Evolutionary conservation across 495 filamentous ascomycete species (phyloP).

Genomic region (Neurospora sp.): DNA sequence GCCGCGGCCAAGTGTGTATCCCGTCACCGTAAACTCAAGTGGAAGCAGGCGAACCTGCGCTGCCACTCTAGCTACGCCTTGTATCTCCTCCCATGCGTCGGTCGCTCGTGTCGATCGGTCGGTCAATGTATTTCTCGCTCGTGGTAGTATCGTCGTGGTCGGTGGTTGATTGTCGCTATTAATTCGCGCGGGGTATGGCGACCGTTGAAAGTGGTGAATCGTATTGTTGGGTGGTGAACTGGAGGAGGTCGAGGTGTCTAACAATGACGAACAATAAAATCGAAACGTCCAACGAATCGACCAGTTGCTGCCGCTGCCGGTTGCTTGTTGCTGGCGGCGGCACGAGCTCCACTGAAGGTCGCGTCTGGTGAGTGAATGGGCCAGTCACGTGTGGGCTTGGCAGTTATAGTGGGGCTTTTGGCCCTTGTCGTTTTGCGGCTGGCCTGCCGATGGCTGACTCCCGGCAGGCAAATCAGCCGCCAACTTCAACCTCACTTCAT

Average conservation of each 20-base stretch:
- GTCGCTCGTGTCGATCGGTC: neutral
- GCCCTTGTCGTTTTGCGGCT: neutral
- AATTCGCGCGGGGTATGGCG: neutral
- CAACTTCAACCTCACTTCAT: neutral
- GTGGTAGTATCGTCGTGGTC: neutral
- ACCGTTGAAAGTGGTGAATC: neutral
- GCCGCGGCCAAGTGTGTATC: neutral
- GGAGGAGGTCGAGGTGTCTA: neutral
- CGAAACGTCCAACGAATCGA: neutral
- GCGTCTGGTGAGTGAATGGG: neutral
- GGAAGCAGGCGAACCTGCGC: slow-evolving; percentile 18
- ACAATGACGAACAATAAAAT: neutral
- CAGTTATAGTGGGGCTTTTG: neutral
- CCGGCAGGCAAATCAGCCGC: neutral
- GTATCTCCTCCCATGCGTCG: neutral
- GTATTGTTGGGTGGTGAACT: neutral
- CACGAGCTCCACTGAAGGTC: neutral
- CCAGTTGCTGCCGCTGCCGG: neutral
- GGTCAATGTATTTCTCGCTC: neutral
- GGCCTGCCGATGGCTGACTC: neutral
- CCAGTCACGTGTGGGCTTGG: neutral
- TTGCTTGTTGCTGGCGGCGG: neutral
- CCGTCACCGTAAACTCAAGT: slow-evolving; percentile 1
- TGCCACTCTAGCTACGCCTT: slow-evolving; percentile 10
- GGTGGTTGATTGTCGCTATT: neutral